Percentiles rank a stretch among this genome's conserved stretches.
phyloP scores from a whole-genome alignment of 2,329 filamentous ascomycete species.

The Colletotrichum trifolii region DNA sequence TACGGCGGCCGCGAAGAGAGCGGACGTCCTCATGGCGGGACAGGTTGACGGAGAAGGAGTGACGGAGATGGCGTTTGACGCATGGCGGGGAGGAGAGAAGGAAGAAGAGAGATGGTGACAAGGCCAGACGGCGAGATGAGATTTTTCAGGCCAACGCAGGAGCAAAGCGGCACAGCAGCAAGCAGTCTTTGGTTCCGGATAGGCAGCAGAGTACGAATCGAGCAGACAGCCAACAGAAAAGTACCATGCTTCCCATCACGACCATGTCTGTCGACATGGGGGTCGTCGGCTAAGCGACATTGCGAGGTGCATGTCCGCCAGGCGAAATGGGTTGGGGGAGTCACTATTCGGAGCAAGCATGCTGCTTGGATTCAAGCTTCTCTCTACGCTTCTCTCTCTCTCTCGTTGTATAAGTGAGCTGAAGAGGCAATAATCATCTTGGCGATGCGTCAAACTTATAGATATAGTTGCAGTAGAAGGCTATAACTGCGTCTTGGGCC shows the following conservation, averaged over 20 bases:
- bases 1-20: constrained; percentile 1
- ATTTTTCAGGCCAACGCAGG: constrained; percentile 1
- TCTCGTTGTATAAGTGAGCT: too few relatives aligned
- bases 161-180: constrained; percentile 1
- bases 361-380: constrained; percentile 6
- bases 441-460: not conserved
- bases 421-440: too few relatives aligned
- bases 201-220: constrained; percentile 17
- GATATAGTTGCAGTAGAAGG: too few relatives aligned
- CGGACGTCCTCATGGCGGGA: constrained; percentile 15
- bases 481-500: not conserved
- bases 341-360: not conserved
- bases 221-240: not conserved
- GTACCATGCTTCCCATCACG: not conserved
- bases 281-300: constrained; percentile 22
- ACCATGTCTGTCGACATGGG: constrained; percentile 1
- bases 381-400: not conserved
- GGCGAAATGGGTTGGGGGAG: not conserved
- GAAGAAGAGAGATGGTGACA: not conserved
- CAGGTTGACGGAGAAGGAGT: not conserved
- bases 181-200: not conserved
- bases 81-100: not conserved
- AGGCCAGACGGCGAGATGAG: not conserved
- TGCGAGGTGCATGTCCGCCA: constrained; percentile 10
- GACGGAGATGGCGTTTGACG: not conserved